Conservation (phyloP, 2,329 filamentous ascomycete genomes). For the Alternaria sp. region DNA sequence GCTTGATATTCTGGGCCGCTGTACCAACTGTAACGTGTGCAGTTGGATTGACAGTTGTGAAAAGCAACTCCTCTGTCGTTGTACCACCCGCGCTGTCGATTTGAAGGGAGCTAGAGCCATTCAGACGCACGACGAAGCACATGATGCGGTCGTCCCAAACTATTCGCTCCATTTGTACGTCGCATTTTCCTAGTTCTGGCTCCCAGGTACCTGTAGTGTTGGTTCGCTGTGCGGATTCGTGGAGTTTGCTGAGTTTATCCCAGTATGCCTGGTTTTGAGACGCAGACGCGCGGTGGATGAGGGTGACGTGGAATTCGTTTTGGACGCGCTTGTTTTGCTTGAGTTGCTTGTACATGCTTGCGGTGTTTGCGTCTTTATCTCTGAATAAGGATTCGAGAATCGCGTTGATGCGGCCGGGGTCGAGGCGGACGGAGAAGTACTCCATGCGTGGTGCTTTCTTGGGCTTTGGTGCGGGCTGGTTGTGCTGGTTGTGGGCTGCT, state of each 20-base stretch:
- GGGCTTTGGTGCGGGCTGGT: slow-evolving; percentile 50
- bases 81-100: slow-evolving; percentile 23
- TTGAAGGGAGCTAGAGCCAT: slow-evolving; percentile 35
- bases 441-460: slow-evolving; percentile 62
- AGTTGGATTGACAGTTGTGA: slow-evolving; percentile 74
- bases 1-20: slow-evolving; percentile 74
- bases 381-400: slow-evolving; percentile 75
- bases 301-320: slow-evolving; percentile 87
- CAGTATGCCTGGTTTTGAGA: slow-evolving; percentile 72
- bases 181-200: slow-evolving; percentile 67
- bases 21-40: slow-evolving; percentile 93
- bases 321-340: slow-evolving; percentile 78
- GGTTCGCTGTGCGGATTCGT: slow-evolving; percentile 46
- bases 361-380: slow-evolving; percentile 58
- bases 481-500: slow-evolving; percentile 37
- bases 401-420: slow-evolving; percentile 57
- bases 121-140: slow-evolving; percentile 79
- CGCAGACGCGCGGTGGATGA: slow-evolving; percentile 78
- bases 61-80: slow-evolving; percentile 56
- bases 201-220: slow-evolving; percentile 51
- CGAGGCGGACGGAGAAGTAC: slow-evolving; percentile 68
- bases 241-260: slow-evolving; percentile 71
- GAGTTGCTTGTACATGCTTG: slow-evolving; percentile 77
- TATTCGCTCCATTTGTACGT: slow-evolving; percentile 68
- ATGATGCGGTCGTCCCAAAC: slow-evolving; percentile 89